These are phyloP conservation scores for Mycotypha africana DNA, from an alignment of 371 early-diverging fungal genomes.

Conservation along the genomic window DNA sequence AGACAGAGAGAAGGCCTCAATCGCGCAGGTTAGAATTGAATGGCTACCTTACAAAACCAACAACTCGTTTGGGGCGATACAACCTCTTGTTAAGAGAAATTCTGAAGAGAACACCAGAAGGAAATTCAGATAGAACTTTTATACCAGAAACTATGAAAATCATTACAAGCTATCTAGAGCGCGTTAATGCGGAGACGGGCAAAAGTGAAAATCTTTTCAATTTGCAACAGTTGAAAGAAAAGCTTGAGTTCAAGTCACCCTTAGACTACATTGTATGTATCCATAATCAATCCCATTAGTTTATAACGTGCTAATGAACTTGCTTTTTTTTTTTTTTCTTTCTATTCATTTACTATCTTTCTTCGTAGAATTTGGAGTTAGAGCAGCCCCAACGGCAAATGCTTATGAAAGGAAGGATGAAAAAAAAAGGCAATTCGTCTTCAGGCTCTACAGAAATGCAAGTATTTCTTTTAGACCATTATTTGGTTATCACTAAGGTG, in stretches of 20 bases:
- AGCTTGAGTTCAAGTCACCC: constrained; percentile 21
- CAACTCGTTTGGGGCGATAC: constrained; percentile 16
- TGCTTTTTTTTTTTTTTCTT: too few relatives aligned
- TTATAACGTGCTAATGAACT: too few relatives aligned
- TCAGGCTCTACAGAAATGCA: constrained; percentile 63
- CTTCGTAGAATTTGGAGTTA: constrained; percentile 26
- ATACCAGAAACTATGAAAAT: constrained; percentile 55
- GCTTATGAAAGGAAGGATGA: constrained; percentile 35
- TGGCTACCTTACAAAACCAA: constrained; percentile 58
- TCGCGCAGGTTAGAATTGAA: constrained; percentile 71
- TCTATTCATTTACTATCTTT: too few relatives aligned
- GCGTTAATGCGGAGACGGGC: constrained; percentile 85
- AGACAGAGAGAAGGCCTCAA: constrained; percentile 58
- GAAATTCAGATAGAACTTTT: constrained; percentile 27
- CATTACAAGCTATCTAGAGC: constrained; percentile 63
- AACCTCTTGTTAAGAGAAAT: constrained; percentile 12
- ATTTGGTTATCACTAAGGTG: constrained; percentile 30
- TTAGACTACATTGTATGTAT: constrained; percentile 6
- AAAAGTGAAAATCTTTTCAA: constrained; percentile 75
- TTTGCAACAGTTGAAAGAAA: constrained; percentile 36
- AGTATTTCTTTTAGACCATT: constrained; percentile 39
- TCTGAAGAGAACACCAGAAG: background rate
- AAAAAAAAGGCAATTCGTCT: constrained; percentile 47
- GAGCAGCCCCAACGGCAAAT: constrained; percentile 20
- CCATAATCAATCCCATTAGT: background rate